Evolutionary conservation across 306 rosid genomes (phyloP).

Genomic region (Coriaria nepalensis): DNA sequence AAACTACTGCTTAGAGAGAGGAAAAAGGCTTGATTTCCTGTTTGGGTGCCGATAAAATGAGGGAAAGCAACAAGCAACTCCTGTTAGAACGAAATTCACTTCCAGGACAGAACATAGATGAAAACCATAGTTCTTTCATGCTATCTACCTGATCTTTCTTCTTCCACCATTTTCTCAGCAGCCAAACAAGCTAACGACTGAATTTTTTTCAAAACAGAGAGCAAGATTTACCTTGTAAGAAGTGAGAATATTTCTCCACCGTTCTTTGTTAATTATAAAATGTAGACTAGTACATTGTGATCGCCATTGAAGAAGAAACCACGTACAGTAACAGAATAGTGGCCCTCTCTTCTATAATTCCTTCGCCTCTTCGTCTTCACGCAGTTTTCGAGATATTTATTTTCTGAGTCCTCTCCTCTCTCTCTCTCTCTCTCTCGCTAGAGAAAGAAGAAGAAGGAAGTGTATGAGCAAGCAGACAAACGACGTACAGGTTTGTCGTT

Average conservation of each 20-base stretch:
- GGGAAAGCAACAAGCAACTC: constrained; percentile 4
- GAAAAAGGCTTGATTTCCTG: background rate
- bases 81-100: too few relatives aligned
- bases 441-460: too few relatives aligned
- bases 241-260: background rate
- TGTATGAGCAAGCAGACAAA: background rate
- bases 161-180: constrained; percentile 17
- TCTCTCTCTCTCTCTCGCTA: background rate
- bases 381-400: constrained; percentile 15
- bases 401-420: background rate
- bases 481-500: constrained; percentile 22
- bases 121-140: too few relatives aligned
- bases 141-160: too few relatives aligned
- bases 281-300: too few relatives aligned
- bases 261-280: background rate
- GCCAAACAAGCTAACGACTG: background rate
- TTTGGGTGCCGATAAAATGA: constrained; percentile 16
- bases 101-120: too few relatives aligned
- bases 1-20: too few relatives aligned
- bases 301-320: too few relatives aligned
- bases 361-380: constrained; percentile 4
- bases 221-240: background rate
- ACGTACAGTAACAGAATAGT: background rate
- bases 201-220: too few relatives aligned
- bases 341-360: background rate